Conservation (phyloP, 148 eudicot species). For the Euryodendron excelsum region DNA sequence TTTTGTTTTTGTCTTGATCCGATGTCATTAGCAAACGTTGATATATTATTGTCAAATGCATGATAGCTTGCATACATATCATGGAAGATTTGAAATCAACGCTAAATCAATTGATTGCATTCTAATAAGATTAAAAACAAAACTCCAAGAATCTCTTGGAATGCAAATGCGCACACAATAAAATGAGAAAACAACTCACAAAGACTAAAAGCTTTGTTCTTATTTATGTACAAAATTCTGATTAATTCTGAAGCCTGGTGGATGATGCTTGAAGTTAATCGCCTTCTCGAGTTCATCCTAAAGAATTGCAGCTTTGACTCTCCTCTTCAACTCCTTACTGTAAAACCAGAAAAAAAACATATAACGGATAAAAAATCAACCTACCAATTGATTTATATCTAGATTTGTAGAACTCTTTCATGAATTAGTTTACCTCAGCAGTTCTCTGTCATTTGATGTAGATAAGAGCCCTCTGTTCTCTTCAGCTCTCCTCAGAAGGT, state of each 20-base stretch:
- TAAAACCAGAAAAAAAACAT: neutral
- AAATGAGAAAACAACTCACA: neutral
- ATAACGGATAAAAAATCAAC: neutral
- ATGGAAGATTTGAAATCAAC: no score
- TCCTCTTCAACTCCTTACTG: conserved; percentile 73
- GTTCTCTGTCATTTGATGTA: conserved; percentile 60
- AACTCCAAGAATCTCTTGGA: neutral
- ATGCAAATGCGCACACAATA: neutral
- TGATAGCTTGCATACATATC: no score
- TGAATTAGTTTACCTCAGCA: conserved; percentile 54
- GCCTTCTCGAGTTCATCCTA: neutral
- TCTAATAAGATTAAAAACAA: no score
- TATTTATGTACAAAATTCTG: neutral
- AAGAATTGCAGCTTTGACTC: conserved; percentile 35
- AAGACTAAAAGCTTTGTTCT: neutral
- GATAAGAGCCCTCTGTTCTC: conserved; percentile 85
- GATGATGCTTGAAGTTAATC: neutral
- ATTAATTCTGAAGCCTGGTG: neutral
- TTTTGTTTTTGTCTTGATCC: neutral
- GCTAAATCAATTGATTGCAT: no score
- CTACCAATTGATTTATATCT: neutral
- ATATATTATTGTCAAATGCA: no score
- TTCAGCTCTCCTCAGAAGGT: conserved; percentile 81
- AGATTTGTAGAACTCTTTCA: neutral
- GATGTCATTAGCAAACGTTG: neutral